A percentile compares a stretch with the other conserved stretches of the same genome.
phyloP scores from a whole-genome alignment of 1,284 basidiomycete species.

The Moesziomyces parantarcticus region DNA sequence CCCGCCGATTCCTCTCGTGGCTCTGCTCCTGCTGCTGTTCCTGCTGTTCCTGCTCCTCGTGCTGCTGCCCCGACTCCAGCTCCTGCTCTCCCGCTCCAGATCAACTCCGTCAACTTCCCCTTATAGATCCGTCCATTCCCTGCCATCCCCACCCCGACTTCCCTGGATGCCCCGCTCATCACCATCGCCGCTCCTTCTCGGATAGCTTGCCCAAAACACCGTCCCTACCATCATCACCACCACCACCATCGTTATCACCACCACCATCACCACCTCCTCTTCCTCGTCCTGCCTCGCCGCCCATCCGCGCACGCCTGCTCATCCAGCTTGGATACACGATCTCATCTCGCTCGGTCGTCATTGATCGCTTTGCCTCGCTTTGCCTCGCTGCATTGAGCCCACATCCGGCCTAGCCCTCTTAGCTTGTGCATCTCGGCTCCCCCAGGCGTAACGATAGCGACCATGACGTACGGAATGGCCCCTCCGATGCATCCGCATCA shows the following conservation, averaged over 20 bases:
- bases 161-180: conserved; percentile 34
- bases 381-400: background rate
- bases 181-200: conserved; percentile 10
- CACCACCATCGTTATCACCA: background rate
- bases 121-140: conserved; percentile 26
- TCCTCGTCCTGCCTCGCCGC: no score
- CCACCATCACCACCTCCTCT: no score
- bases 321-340: background rate
- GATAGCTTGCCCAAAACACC: conserved; percentile 6
- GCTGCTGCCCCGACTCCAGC: background rate
- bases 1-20: conserved; percentile 2
- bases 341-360: background rate
- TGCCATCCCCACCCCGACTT: conserved; percentile 13
- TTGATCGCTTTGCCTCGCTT: background rate
- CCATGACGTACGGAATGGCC: conserved; percentile 51
- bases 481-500: conserved; percentile 47
- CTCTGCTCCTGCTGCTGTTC: no score
- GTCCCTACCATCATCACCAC: background rate
- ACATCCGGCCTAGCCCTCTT: background rate
- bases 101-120: conserved; percentile 29
- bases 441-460: conserved; percentile 9
- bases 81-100: background rate
- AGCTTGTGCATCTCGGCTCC: conserved; percentile 25
- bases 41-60: background rate
- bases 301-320: background rate